phyloP scores from a whole-genome alignment of 805 yeast genomes.

The Candida tallmaniae region DNA sequence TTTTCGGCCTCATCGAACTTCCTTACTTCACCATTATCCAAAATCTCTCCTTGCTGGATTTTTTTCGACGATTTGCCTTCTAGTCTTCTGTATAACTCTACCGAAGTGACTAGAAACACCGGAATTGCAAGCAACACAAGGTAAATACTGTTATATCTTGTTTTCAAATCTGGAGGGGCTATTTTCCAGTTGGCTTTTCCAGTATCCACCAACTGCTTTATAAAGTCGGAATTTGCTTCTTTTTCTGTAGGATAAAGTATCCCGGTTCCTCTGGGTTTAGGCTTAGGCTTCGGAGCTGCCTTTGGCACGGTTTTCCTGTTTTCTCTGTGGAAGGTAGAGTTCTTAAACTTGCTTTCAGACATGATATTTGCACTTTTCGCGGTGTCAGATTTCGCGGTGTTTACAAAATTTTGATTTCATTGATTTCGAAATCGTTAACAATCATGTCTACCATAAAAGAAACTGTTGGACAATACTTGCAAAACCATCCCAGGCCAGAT shows the following conservation, averaged over 20 bases:
- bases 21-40: constrained; percentile 28
- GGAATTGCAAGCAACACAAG: constrained; percentile 37
- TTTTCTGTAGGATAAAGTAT: neutral
- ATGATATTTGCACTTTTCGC: no score
- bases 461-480: constrained; percentile 4
- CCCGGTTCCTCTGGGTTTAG: constrained; percentile 1
- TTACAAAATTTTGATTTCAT: no score
- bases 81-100: constrained; percentile 31
- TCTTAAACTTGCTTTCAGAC: constrained; percentile 19
- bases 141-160: constrained; percentile 34
- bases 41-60: constrained; percentile 37
- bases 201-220: constrained; percentile 32
- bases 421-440: no score
- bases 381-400: no score
- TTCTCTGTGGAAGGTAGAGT: constrained; percentile 29
- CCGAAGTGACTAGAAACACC: constrained; percentile 26
- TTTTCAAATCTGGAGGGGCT: constrained; percentile 35
- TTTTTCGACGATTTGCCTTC: constrained; percentile 39
- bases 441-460: neutral
- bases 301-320: no score
- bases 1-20: constrained; percentile 36
- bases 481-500: constrained; percentile 11
- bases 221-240: constrained; percentile 24
- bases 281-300: constrained; percentile 4
- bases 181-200: constrained; percentile 42